These are phyloP conservation scores for Conticribra weissflogii DNA, from an alignment of 108 stramenopile species.

Conservation along the genomic window DNA sequence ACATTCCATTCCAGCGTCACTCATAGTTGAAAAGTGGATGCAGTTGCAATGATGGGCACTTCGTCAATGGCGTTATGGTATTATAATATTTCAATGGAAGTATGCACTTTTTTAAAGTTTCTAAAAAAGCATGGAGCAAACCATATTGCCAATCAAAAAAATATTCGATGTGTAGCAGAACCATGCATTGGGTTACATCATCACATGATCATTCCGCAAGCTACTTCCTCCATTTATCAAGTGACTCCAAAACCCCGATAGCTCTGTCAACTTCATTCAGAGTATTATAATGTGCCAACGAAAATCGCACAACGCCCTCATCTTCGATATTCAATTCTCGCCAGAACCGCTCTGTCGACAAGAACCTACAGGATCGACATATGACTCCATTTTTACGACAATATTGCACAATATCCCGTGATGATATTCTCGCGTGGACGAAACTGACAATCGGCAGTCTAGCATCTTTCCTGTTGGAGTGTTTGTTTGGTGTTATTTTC, in stretches of 20 bases:
- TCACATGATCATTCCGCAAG: no score
- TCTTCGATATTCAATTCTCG: constrained; percentile 34
- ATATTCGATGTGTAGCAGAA: no score
- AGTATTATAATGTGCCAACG: constrained; percentile 83
- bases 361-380: constrained; percentile 70
- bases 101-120: no score
- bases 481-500: constrained; percentile 10
- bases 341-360: constrained; percentile 58
- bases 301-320: constrained; percentile 68
- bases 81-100: no score
- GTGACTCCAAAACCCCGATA: constrained; percentile 49
- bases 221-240: constrained; percentile 73
- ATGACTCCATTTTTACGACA: constrained; percentile 57
- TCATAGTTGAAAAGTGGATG: no score
- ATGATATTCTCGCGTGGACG: constrained; percentile 52
- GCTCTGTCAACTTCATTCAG: constrained; percentile 58
- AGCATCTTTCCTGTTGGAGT: neutral
- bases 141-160: no score
- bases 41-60: no score
- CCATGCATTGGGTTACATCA: no score
- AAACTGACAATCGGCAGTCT: constrained; percentile 73
- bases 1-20: no score
- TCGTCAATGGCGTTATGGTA: no score
- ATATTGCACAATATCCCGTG: constrained; percentile 51
- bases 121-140: no score